Conservation (phyloP, 192 early-diverging fungal genomes). For the Obelidium mucronatum region DNA sequence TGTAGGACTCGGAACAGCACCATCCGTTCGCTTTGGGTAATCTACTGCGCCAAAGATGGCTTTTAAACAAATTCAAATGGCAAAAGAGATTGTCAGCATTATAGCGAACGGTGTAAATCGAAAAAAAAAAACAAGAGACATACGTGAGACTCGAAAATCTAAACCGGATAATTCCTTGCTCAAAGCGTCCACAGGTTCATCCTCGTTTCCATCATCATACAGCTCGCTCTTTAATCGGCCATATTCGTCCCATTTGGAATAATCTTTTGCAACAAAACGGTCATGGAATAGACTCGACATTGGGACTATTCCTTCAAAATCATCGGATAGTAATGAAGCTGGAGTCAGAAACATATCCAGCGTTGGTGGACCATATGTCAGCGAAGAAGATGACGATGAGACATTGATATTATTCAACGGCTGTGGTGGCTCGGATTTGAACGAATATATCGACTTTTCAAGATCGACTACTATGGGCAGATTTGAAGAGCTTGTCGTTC, state of each 20-base stretch:
- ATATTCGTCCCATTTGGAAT: conserved; percentile 32
- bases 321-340: neutral
- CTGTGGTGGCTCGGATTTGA: conserved; percentile 1
- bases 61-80: neutral
- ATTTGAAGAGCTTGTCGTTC: neutral
- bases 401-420: neutral
- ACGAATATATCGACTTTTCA: conserved; percentile 3
- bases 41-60: no score
- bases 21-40: neutral
- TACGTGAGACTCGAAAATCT: conserved; percentile 4
- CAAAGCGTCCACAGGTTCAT: neutral
- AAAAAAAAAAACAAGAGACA: conserved; percentile 6
- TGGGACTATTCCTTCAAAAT: conserved; percentile 16
- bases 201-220: neutral
- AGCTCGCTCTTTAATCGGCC: conserved; percentile 9
- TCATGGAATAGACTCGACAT: conserved; percentile 10
- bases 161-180: neutral
- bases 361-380: conserved; percentile 18
- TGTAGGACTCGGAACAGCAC: conserved; percentile 3
- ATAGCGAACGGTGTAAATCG: no score
- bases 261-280: conserved; percentile 28
- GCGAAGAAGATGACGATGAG: conserved; percentile 1
- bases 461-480: neutral
- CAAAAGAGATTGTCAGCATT: no score
- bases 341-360: conserved; percentile 36